A percentile compares a stretch with the other conserved stretches of the same genome.
phyloP scores from a whole-genome alignment of 2,329 filamentous ascomycete genomes.

The Colletotrichum camelliae region DNA sequence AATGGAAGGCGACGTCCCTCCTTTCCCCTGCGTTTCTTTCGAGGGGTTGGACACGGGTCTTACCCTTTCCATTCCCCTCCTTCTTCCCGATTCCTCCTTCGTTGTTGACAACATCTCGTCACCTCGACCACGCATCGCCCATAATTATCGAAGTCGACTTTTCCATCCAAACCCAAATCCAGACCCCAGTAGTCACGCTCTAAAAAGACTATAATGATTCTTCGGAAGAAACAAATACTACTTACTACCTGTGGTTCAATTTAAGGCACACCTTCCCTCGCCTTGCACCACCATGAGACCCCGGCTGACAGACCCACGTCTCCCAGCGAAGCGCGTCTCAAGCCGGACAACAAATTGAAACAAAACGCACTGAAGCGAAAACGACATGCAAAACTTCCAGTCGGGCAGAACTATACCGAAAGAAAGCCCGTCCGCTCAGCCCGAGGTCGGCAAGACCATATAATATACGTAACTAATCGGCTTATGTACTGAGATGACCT shows the following conservation, averaged over 20 bases:
- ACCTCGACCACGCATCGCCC: background rate
- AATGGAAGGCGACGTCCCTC: background rate
- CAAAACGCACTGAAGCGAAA: background rate
- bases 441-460: background rate
- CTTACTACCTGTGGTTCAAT: no score
- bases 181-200: no score
- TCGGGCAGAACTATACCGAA: background rate
- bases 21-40: background rate
- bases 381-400: background rate
- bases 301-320: no score
- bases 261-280: no score
- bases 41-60: background rate
- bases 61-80: background rate
- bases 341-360: background rate
- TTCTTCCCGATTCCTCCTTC: background rate
- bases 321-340: no score
- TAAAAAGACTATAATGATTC: no score
- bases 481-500: background rate
- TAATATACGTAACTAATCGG: background rate
- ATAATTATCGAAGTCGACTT: background rate
- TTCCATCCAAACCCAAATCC: background rate
- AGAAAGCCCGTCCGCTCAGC: background rate
- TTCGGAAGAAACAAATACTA: no score
- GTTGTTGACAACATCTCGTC: background rate
- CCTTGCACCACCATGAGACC: no score